These are phyloP conservation scores for Wickerhamiella spandovensis DNA, from an alignment of 805 yeast genomes.

Conservation along the genomic window DNA sequence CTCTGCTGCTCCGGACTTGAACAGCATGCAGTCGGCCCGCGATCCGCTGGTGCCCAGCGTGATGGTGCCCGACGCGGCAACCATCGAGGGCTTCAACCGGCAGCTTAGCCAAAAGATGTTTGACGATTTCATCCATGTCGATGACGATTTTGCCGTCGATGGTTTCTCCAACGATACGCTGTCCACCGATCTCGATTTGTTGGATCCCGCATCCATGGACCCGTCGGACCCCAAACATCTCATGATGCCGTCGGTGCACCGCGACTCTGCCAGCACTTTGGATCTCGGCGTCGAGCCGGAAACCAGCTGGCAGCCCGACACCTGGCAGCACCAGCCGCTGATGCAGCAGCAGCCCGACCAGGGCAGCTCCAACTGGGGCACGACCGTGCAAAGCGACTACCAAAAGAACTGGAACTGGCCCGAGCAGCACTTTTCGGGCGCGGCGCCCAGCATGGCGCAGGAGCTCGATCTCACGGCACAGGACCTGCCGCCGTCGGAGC, in stretches of 20 bases:
- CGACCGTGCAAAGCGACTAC: background rate
- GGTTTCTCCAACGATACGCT: background rate
- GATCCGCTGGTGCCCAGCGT: slow-evolving; percentile 1
- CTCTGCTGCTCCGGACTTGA: background rate
- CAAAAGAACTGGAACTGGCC: background rate
- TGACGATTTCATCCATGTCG: slow-evolving; percentile 1
- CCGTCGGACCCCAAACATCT: background rate
- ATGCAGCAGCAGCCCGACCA: background rate
- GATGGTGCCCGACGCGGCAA: background rate
- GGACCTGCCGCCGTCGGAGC: background rate
- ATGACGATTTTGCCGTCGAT: background rate
- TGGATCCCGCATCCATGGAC: background rate
- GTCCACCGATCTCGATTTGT: background rate
- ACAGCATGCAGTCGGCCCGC: background rate
- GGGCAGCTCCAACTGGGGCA: background rate
- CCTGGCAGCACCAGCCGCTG: background rate
- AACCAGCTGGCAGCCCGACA: background rate
- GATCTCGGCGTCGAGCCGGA: background rate
- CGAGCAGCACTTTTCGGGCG: background rate
- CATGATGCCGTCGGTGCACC: background rate
- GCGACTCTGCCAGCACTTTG: background rate
- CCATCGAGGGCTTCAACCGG: background rate
- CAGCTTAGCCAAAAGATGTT: background rate
- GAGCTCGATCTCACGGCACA: background rate
- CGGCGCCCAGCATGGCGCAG: background rate